Percentiles rank a stretch among this genome's conserved stretches.
phyloP scores from a whole-genome alignment of 2,329 filamentous ascomycete genomes.

The Fusarium sp. region DNA sequence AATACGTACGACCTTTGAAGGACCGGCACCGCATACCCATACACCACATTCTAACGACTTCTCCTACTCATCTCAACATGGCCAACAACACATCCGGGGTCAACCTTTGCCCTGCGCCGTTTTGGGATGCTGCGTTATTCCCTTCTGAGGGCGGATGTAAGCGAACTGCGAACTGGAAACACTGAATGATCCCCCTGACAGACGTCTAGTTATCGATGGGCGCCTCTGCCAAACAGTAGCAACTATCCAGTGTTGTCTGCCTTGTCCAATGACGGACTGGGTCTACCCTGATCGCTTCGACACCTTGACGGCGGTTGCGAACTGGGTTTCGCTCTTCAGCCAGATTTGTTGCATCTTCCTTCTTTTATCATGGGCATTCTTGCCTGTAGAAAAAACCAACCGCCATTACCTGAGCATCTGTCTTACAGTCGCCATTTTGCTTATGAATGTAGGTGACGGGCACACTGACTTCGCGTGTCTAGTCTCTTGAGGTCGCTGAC shows the following conservation, averaged over 20 bases:
- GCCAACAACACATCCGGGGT: constrained; percentile 51
- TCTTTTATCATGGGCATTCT: constrained; percentile 78
- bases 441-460: constrained; percentile 76
- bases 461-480: not conserved
- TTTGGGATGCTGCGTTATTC: constrained; percentile 71
- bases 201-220: constrained; percentile 62
- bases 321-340: constrained; percentile 83
- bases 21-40: constrained; percentile 15
- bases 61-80: constrained; percentile 35
- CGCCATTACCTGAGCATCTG: constrained; percentile 94
- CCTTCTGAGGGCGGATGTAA: constrained; percentile 72
- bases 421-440: constrained; percentile 76
- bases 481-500: constrained; percentile 27
- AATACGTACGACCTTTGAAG: not conserved
- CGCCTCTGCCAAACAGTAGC: constrained; percentile 61
- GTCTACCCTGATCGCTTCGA: constrained; percentile 69
- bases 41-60: not conserved
- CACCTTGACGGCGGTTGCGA: constrained; percentile 71
- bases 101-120: constrained; percentile 71
- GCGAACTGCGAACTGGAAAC: constrained; percentile 6
- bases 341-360: constrained; percentile 78
- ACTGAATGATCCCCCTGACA: constrained; percentile 7
- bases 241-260: constrained; percentile 78
- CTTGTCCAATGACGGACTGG: constrained; percentile 89
- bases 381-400: constrained; percentile 89